phyloP scores from a whole-genome alignment of 768 basidiomycete species.

The Phanerodontia chrysosporium region DNA sequence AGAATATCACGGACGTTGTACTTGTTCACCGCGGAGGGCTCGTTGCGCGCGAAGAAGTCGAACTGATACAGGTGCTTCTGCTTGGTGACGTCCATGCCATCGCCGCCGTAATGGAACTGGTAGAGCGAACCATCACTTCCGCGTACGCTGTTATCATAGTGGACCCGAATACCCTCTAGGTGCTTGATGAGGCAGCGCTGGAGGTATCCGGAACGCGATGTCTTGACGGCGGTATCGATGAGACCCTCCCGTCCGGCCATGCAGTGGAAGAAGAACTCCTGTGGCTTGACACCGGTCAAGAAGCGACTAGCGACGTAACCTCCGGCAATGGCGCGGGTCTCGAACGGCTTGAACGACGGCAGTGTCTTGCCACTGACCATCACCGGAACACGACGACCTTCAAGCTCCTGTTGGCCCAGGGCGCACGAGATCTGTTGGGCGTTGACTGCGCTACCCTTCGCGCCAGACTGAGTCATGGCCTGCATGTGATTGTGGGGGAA shows the following conservation, averaged over 20 bases:
- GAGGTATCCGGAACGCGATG: constrained; percentile 95
- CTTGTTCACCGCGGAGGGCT: constrained; percentile 68
- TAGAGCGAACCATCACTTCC: constrained; percentile 91
- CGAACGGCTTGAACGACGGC: constrained; percentile 94
- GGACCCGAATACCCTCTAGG: constrained; percentile 91
- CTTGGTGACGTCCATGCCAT: constrained; percentile 93
- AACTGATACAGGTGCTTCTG: constrained; percentile 95
- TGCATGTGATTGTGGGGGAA: constrained; percentile 99
- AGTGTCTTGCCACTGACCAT: constrained; percentile 99
- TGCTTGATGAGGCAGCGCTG: constrained; percentile 99
- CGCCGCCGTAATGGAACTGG: constrained; percentile 97
- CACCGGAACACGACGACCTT: constrained; percentile 96
- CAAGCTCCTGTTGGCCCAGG: constrained; percentile 95
- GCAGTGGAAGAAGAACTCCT: constrained; percentile 99
- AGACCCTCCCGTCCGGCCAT: constrained; percentile 99
- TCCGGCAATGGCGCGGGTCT: constrained; percentile 97
- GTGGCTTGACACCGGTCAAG: constrained; percentile 95
- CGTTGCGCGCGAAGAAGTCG: constrained; percentile 89
- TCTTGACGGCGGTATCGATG: constrained; percentile 99
- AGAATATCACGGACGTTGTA: constrained; percentile 58
- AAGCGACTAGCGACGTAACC: constrained; percentile 98
- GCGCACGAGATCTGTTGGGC: constrained; percentile 97
- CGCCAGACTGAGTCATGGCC: constrained; percentile 95
- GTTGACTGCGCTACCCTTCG: constrained; percentile 97
- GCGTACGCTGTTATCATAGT: constrained; percentile 97